A percentile compares a stretch with the other conserved stretches of the same genome.
phyloP scores from a whole-genome alignment of 1,139 yeast species.

The Suhomyces chickasaworum region DNA sequence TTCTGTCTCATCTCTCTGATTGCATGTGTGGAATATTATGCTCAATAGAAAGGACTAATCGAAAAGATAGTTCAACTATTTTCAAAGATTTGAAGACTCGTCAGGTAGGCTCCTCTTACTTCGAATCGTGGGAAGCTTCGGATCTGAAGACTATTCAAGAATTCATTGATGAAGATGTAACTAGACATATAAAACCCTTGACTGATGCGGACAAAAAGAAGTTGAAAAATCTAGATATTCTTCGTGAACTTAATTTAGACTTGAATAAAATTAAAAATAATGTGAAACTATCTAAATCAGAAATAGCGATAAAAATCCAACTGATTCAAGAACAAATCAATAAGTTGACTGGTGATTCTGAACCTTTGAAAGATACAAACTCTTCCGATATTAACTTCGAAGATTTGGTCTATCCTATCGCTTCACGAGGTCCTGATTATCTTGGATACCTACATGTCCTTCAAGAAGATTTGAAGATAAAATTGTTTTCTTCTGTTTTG shows the following conservation, averaged over 20 bases:
- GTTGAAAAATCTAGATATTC: slow-evolving; percentile 27
- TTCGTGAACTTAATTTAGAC: slow-evolving; percentile 27
- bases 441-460: slow-evolving; percentile 17
- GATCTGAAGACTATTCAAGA: slow-evolving; percentile 17
- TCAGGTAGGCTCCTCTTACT: not conserved
- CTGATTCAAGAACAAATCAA: slow-evolving; percentile 12
- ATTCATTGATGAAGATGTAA: slow-evolving; percentile 22
- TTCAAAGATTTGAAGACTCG: not conserved
- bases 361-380: not conserved
- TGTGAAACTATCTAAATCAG: slow-evolving; percentile 26
- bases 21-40: not conserved
- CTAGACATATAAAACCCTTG: slow-evolving; percentile 18
- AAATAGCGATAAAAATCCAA: slow-evolving; percentile 14
- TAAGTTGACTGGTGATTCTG: slow-evolving; percentile 1
- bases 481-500: slow-evolving; percentile 66
- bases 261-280: slow-evolving; percentile 32
- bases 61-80: not conserved
- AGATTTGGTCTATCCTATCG: slow-evolving; percentile 14
- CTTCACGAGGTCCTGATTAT: slow-evolving; percentile 27
- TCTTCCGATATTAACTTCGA: not conserved
- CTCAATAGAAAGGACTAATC: not conserved
- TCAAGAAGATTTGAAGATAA: slow-evolving; percentile 22
- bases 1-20: not conserved
- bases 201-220: slow-evolving; percentile 28
- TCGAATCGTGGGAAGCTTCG: slow-evolving; percentile 24